These are phyloP conservation scores for Starmerella bombicola DNA, from an alignment of 805 yeast species.

Conservation along the genomic window DNA sequence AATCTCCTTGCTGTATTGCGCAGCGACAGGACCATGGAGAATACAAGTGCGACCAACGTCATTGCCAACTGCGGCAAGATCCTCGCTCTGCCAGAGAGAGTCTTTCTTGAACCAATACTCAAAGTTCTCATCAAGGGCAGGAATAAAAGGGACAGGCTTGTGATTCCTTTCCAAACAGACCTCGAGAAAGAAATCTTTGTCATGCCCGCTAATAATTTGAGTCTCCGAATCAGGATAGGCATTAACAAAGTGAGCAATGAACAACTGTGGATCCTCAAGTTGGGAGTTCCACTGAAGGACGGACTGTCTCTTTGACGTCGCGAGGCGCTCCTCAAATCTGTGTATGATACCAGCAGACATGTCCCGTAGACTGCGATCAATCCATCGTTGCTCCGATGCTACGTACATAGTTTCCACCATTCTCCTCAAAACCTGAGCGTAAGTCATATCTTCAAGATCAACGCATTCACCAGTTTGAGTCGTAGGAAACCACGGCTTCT, in stretches of 20 bases:
- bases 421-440: conserved; percentile 78
- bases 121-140: conserved; percentile 84
- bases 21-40: conserved; percentile 97
- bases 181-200: conserved; percentile 80
- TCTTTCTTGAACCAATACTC: conserved; percentile 97
- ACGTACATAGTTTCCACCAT: conserved; percentile 81
- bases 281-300: conserved; percentile 61
- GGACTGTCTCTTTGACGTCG: conserved; percentile 42
- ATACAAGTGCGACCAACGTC: conserved; percentile 99
- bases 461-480: conserved; percentile 65
- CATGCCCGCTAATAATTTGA: conserved; percentile 89
- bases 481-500: conserved; percentile 96
- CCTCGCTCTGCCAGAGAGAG: conserved; percentile 98
- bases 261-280: conserved; percentile 48
- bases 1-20: conserved; percentile 72
- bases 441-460: conserved; percentile 92
- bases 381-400: conserved; percentile 69
- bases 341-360: conserved; percentile 76
- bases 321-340: conserved; percentile 94
- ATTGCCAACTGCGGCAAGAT: conserved; percentile 86
- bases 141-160: conserved; percentile 97
- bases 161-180: conserved; percentile 72
- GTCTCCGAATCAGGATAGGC: conserved; percentile 61
- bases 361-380: conserved; percentile 73
- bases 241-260: conserved; percentile 46